Evolutionary conservation across 352 stramenopile species (phyloP).

Genomic region (Blastocystis sp.): DNA sequence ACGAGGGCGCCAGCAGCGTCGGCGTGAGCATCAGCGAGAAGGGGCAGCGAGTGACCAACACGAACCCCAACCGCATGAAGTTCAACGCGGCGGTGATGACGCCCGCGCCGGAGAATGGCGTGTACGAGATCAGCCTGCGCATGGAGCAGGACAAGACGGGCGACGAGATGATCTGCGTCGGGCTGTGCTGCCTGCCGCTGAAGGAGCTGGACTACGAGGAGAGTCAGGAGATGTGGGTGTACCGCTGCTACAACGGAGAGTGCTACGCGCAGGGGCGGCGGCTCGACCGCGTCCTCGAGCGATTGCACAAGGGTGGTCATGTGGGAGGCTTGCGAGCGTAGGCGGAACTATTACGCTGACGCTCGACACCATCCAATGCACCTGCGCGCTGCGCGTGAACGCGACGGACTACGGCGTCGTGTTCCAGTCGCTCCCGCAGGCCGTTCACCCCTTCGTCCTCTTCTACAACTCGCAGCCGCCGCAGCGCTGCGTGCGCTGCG

Average conservation of each 20-base stretch:
- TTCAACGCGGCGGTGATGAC: conserved; percentile 38
- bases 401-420: conserved; percentile 36
- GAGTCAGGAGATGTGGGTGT: conserved; percentile 50
- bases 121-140: neutral
- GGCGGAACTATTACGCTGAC: conserved; percentile 11
- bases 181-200: conserved; percentile 11
- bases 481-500: conserved; percentile 5
- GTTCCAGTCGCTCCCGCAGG: conserved; percentile 4
- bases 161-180: conserved; percentile 66
- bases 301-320: neutral
- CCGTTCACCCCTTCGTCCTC: conserved; percentile 19
- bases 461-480: conserved; percentile 65
- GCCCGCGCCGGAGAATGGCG: conserved; percentile 1
- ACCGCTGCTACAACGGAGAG: conserved; percentile 66
- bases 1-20: neutral
- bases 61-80: conserved; percentile 9
- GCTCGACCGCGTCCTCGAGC: neutral
- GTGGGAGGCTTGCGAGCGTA: neutral
- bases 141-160: conserved; percentile 43
- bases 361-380: neutral
- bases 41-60: neutral
- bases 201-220: conserved; percentile 50
- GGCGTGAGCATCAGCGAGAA: conserved; percentile 1
- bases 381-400: conserved; percentile 30
- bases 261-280: conserved; percentile 44